A percentile compares a stretch with the other conserved stretches of the same genome.
Conservation (phyloP, 345 rosid genomes). For the Camelina sativa region DNA sequence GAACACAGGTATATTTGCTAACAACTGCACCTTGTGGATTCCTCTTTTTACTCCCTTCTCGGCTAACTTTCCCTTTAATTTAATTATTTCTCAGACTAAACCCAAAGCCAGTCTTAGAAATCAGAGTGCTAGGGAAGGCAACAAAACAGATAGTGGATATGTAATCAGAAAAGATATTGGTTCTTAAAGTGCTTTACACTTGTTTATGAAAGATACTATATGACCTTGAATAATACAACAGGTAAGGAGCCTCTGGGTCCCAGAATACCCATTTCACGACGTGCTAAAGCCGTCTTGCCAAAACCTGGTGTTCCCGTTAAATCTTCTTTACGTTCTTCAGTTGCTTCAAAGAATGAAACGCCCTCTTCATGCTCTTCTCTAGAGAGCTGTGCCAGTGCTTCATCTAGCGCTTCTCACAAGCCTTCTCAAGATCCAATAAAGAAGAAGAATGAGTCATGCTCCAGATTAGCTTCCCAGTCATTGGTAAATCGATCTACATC, state of each 20-base stretch:
- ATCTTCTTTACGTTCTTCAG: slow-evolving; percentile 54
- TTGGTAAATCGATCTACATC: slow-evolving; percentile 46
- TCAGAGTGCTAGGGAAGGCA: slow-evolving; percentile 54
- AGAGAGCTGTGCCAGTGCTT: slow-evolving; percentile 73
- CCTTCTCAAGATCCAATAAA: slow-evolving; percentile 45
- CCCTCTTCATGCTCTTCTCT: slow-evolving; percentile 67
- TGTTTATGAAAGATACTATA: not conserved
- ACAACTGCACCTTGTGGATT: slow-evolving; percentile 9
- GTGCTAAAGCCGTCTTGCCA: slow-evolving; percentile 52
- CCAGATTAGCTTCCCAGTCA: slow-evolving; percentile 48
- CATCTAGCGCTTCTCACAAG: slow-evolving; percentile 60
- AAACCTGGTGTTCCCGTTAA: slow-evolving; percentile 52
- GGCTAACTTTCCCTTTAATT: slow-evolving; percentile 24
- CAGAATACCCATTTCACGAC: slow-evolving; percentile 47
- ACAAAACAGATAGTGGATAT: too few relatives aligned
- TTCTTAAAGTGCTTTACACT: slow-evolving; percentile 9
- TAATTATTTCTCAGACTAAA: slow-evolving; percentile 46
- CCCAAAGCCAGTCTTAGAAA: slow-evolving; percentile 58
- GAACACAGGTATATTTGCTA: slow-evolving; percentile 58
- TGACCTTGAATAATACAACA: slow-evolving; percentile 47
- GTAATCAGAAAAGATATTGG: too few relatives aligned
- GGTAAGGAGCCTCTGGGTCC: slow-evolving; percentile 51
- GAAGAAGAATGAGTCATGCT: slow-evolving; percentile 50
- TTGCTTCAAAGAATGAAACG: slow-evolving; percentile 55
- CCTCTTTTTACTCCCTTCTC: not conserved